Evolutionary conservation across 768 basidiomycete genomes (phyloP).

Genomic region (Scleroderma citrinum): DNA sequence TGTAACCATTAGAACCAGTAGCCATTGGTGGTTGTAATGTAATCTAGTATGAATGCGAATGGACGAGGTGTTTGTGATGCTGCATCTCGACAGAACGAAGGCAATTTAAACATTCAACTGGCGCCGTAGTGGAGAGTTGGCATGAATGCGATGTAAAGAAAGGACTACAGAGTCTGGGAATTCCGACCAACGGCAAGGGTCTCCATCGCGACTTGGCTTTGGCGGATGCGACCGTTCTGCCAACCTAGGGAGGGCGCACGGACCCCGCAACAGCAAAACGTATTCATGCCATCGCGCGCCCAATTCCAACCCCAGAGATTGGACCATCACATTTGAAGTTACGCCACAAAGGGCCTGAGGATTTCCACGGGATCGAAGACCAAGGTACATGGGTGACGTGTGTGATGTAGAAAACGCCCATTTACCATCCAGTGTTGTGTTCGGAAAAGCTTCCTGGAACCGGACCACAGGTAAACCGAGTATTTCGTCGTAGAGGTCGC

Average conservation of each 20-base stretch:
- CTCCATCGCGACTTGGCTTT: neutral
- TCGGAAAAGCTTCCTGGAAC: neutral
- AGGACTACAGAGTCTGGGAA: neutral
- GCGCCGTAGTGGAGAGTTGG: neutral
- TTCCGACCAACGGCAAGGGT: neutral
- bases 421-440: neutral
- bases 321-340: neutral
- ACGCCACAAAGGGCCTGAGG: neutral
- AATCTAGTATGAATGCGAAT: neutral
- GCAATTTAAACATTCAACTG: neutral
- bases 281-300: neutral
- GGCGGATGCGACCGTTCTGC: neutral
- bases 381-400: neutral
- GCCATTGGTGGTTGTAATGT: no score
- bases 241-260: neutral
- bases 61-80: neutral
- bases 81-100: neutral
- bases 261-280: no score
- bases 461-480: neutral
- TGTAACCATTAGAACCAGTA: neutral
- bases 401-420: neutral
- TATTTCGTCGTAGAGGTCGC: no score
- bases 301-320: neutral
- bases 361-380: no score
- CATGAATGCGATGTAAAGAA: neutral